Evolutionary conservation across 1,284 basidiomycete genomes (phyloP), one percentile per base, ranked within the genome.

Genomic region (Puccinia brachypodii): DNA sequence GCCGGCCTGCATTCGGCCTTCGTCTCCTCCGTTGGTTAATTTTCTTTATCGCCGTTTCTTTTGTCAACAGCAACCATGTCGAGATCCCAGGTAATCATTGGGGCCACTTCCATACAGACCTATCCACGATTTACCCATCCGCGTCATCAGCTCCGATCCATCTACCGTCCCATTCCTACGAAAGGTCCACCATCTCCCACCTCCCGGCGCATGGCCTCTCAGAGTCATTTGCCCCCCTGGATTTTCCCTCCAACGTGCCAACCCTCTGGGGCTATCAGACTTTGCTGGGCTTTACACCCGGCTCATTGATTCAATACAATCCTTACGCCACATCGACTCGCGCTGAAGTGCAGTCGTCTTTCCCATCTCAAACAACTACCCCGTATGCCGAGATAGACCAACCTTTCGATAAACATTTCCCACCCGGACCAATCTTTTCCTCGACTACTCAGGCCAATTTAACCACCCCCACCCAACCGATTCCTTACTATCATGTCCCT

Each of bases 221-320:
- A 16, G 38, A 71, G 9, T 42, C 72, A 3, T 74, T 60, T 42
- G 9, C 33, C n/a, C 4, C 73, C 9, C 53, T 76, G 9, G 73
- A 76, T 25, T 76, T 76, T 25, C 56, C 73, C 13, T 76, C 73
- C 2, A 76, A 76, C 22, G 56, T 76, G 25, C 73, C 73, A 9
- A 76, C 19, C 25, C 38, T 76, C 25, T 76, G 73, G 73, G 73
- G 38, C 9, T 76, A 76, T 44, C 56, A 76, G n/a, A 76, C 53
- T 56, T 36, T 76, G 2, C 38, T 76, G 38, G 73, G 73, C 6
- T 64, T 76, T n/a, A 40, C 36, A 3, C 73, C 73, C n/a, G 38
- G 22, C 6, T 60, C 73, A 31, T n/a, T 40, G 3, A 56, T 4
- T 33, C 25, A 56, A 14, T 25, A 31, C 47, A 74, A 50, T 16